Base-by-base conservation (phyloP, 768 basidiomycete genomes). In the Leccinum ochraceum region DNA sequence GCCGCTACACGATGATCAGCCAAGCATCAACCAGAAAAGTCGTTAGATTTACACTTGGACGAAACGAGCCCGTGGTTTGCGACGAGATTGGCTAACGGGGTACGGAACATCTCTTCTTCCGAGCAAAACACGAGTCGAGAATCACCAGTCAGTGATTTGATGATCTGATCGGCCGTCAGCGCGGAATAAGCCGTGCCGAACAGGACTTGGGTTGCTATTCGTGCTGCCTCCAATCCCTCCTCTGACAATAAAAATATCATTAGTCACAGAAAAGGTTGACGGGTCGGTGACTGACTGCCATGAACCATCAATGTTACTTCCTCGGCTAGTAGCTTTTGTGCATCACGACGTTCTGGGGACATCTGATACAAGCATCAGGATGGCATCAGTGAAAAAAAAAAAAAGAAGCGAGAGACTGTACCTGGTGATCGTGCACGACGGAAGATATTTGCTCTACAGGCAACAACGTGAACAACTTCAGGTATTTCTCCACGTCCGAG, bases 381-480 rank as follows among this genome's bases (percentile, higher is more conserved):
- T 24, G 30, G 17, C 20, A 4, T 53, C 2, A n/a, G 52, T 0
- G 17, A 10, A 32, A 11, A 56, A 37, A 36, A 37, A 32, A 32
- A 11, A 56, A 37, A 36, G 36, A 32, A 20, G 17, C 0, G 4
- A 16, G 60, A 24, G 2, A 36, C 58, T 68, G 60, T 63, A 91
- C 91, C 55, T 69, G 66, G 70, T 97, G 95, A 2, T 76, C 72
- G 10, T 75, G 66, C 71, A 94, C 75, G 6, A 89, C 69, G 1
- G 78, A 75, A 2, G 81, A 73, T 50, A 97, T 87, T 60, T 83
- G 74, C 16, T 81, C 73, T 13, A 82, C 66, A 0, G 88, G 76
- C 32, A 95, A 76, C 46, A 97, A 79, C 3, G 94, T 95, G 65
- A 98, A 92, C 63, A 95, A 76, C 63, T 84, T 88, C 30, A 98